These are phyloP conservation scores for Seiridium cupressi DNA, from an alignment of 2,329 filamentous ascomycete genomes.

Conservation along the genomic window DNA sequence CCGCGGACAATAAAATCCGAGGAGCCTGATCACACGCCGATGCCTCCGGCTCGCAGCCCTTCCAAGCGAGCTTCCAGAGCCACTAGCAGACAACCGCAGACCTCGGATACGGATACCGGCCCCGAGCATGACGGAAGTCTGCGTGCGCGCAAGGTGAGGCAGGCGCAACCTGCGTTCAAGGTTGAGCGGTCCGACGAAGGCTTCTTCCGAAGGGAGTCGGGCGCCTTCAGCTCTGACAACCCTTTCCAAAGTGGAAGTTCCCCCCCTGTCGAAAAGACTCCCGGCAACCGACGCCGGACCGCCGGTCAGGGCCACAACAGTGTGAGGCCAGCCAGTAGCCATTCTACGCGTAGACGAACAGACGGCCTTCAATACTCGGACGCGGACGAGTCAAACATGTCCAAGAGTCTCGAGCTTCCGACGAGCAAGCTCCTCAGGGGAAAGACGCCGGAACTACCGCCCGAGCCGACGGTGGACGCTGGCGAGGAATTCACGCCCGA, in stretches of 20 bases:
- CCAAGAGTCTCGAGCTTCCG: slow-evolving; percentile 59
- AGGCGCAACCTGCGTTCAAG: slow-evolving; percentile 52
- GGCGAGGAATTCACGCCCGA: slow-evolving; percentile 95
- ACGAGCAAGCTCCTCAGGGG: slow-evolving; percentile 36
- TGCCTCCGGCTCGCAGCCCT: slow-evolving; percentile 38
- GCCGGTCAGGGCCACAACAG: slow-evolving; percentile 37
- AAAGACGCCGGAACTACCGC: slow-evolving; percentile 29
- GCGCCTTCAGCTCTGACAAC: slow-evolving; percentile 83
- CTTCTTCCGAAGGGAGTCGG: slow-evolving; percentile 36
- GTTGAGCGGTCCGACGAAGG: slow-evolving; percentile 51
- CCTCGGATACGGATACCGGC: slow-evolving; percentile 50
- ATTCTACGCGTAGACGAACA: slow-evolving; percentile 43
- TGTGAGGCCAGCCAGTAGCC: slow-evolving; percentile 35
- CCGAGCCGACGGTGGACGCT: slow-evolving; percentile 51
- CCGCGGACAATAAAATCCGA: slow-evolving; percentile 48
- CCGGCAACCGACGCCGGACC: slow-evolving; percentile 50
- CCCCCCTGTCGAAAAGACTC: slow-evolving; percentile 44
- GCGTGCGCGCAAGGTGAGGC: slow-evolving; percentile 43
- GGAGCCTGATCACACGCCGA: slow-evolving; percentile 40
- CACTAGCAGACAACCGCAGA: slow-evolving; percentile 51
- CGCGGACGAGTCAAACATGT: slow-evolving; percentile 49
- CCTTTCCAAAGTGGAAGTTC: slow-evolving; percentile 88
- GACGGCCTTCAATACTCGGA: slow-evolving; percentile 47
- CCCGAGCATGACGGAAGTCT: slow-evolving; percentile 43
- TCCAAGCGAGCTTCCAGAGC: slow-evolving; percentile 55